Conservation (phyloP, 176 grass and related monocot genomes). For the Eremochloa ophiuroides region DNA sequence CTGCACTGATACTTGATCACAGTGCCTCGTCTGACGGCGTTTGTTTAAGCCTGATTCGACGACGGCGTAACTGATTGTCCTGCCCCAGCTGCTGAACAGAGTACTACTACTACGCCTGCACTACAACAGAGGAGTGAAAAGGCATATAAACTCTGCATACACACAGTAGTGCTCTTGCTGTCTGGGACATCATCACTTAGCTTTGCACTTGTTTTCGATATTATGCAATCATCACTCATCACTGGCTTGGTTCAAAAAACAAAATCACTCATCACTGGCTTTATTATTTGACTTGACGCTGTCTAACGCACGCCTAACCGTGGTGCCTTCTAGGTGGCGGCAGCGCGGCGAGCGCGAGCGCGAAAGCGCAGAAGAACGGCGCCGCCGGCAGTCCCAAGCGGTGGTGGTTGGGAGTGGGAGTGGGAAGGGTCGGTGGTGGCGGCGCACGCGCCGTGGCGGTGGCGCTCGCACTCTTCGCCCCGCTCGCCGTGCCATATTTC, state of each 20-base stretch:
- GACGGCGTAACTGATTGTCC: neutral
- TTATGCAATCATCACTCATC: too few relatives aligned
- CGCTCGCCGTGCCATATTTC: constrained; percentile 29
- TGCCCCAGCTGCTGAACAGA: neutral
- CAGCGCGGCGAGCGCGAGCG: neutral
- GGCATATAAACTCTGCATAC: too few relatives aligned
- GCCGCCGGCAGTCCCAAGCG: neutral
- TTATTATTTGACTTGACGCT: neutral
- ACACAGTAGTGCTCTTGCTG: too few relatives aligned
- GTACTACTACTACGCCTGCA: too few relatives aligned
- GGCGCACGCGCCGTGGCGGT: constrained; percentile 34
- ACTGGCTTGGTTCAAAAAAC: too few relatives aligned
- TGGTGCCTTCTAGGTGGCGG: constrained; percentile 21
- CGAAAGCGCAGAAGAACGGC: constrained; percentile 35
- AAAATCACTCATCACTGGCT: neutral
- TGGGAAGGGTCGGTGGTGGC: constrained; percentile 11
- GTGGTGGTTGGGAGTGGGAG: constrained; percentile 51
- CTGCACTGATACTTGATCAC: neutral
- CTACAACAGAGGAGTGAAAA: too few relatives aligned
- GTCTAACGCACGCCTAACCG: neutral
- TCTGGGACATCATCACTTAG: too few relatives aligned
- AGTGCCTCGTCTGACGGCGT: neutral
- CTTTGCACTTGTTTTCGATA: too few relatives aligned
- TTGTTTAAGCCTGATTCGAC: neutral
- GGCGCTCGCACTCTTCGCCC: neutral